Base-by-base conservation (phyloP, 805 yeast species). In the Clavispora santaluciae region DNA sequence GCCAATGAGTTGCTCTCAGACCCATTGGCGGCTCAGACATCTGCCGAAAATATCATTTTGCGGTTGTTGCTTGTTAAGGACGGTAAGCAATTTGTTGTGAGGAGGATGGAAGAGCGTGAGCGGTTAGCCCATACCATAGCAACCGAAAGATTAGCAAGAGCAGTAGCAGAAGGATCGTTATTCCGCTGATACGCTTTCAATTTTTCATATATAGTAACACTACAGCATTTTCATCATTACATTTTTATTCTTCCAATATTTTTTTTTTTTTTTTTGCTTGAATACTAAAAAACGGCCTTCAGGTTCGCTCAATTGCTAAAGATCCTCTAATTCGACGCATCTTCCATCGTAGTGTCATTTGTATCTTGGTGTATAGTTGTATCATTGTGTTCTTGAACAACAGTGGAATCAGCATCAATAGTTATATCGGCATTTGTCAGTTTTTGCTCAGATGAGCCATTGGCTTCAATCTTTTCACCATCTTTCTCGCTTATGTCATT, bases 61-160 rank as follows among this genome's bases (percentile, higher is more conserved):
- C 72, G 97, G 37, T 70, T 88, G 12, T 57, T 91, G 40, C 62
- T 89, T 20, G 70, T 89, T 28, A 77, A 81, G 43, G 86, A 79
- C 17, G 82, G 83, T 38, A 64, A 67, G 30, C 70, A 70, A 1
- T 83, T 70, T 56, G 87, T 86, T 3, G 68, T 75, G 8, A 66
- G 69, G 45, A 68, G 88, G 36, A 56, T 86, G 28, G 77, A 75
- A 18, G 82, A 79, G 53, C 67, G 91, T 39, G 86, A 81, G 41
- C 63, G 74, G 20, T 63, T 78, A 39, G 78, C 81, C 0, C 75
- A 73, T 41, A 72, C 76, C 30, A 64, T 77, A 33, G 72, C 78
- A 3, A 76, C 82, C 1, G 82, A 79, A 51, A 57, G 76, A 26
- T 50, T 70, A 21, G 76, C 75, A 1, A 57, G 67, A 39, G 75